Evolutionary conservation across 2,329 filamentous ascomycete genomes (phyloP), one percentile per base, ranked within the genome.

Genomic region (Penicillium fuscoglaucum): DNA sequence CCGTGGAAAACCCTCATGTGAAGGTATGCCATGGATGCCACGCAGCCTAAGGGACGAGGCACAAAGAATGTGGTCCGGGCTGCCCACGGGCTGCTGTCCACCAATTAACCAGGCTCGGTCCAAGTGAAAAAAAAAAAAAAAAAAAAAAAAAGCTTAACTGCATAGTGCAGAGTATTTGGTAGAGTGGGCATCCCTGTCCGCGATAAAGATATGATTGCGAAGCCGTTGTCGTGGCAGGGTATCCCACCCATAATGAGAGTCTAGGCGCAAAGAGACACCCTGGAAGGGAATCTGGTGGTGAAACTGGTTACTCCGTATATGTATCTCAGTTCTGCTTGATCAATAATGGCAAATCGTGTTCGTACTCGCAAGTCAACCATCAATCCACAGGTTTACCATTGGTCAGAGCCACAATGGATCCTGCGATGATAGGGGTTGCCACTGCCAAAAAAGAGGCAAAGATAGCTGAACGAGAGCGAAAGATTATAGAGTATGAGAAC

Each of bases 21-120:
- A 52, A 98, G 79, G 72, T 97, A 98, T 0, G 90, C 91, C 33
- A 97, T 53, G 87, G 80, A 66, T 97, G 78, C 93, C 93, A 98
- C 17, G 80, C 90, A 28, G 96, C 77, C 72, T 97, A 98, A 0
- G 93, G 93, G 26, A 84, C 83, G 75, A 96, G 82, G 64, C 86
- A 81, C 84, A 86, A 93, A 93, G 17, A 86, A 90, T 21, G 91
- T 87, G 8, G 86, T 81, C 21, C 81, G 74, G 73, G 97, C 93
- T 62, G 86, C 80, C 60, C 85, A 85, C 87, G 31, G 12, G 31
- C 12, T 47, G 93, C 83, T 62, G 86, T 80, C 60, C 85, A 85
- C 87, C 91, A 97, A 58, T 90, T 77, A 69, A 89, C 90, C 15
- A 51, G 17, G 24, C 43, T 9, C 9, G 15, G 40, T 15, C 12